Evolutionary conservation across 805 yeast genomes (phyloP).

Genomic region (Clavispora phyllophila): DNA sequence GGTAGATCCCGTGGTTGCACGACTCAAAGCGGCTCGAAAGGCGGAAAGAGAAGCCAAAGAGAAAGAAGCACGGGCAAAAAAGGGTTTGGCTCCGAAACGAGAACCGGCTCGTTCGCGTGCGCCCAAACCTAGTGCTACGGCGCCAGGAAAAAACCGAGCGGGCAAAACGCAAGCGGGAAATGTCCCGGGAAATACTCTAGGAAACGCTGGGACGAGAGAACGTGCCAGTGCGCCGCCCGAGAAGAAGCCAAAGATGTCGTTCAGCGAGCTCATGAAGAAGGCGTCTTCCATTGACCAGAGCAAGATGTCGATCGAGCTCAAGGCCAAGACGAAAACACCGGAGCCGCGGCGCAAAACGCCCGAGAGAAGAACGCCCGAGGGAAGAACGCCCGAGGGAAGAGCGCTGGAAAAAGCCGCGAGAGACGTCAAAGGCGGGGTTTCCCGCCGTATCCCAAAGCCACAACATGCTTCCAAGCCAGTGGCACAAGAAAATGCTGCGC

Average conservation of each 20-base stretch:
- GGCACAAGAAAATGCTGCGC: no score
- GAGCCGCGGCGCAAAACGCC: conserved; percentile 6
- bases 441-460: no score
- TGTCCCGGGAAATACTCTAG: no score
- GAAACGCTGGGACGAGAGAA: no score
- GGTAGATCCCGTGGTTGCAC: conserved; percentile 66
- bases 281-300: conserved; percentile 55
- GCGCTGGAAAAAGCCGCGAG: not conserved
- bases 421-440: no score
- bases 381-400: not conserved
- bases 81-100: conserved; percentile 26
- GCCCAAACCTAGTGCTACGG: conserved; percentile 7
- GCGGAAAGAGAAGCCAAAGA: conserved; percentile 46
- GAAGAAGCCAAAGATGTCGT: conserved; percentile 42
- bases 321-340: conserved; percentile 39
- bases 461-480: no score
- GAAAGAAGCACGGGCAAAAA: conserved; percentile 27
- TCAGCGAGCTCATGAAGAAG: conserved; percentile 63
- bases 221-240: conserved; percentile 3
- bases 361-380: not conserved
- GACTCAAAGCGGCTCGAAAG: conserved; percentile 62
- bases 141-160: not conserved
- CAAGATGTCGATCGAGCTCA: conserved; percentile 32
- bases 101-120: not conserved
- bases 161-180: no score